These are phyloP conservation scores for Epichloe brachyelytri DNA, from an alignment of 2,329 filamentous ascomycete species.

Conservation along the genomic window DNA sequence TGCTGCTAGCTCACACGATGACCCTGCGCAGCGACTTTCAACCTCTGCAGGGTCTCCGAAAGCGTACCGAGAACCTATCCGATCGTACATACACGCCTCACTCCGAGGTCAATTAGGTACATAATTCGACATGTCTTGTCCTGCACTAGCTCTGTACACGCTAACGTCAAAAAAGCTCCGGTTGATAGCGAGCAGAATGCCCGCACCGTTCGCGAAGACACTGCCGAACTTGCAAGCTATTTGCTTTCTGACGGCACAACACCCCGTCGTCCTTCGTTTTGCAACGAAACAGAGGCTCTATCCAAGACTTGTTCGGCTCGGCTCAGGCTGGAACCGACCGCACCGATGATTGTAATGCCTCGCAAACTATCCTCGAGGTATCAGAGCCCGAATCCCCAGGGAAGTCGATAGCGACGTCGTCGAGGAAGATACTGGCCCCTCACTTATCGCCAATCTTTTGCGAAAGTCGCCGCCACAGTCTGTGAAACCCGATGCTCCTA, in stretches of 20 bases:
- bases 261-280: conserved; percentile 33
- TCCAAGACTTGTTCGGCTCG: conserved; percentile 15
- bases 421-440: conserved; percentile 19
- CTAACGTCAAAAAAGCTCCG: conserved; percentile 25
- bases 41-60: conserved; percentile 24
- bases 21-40: conserved; percentile 21
- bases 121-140: background rate
- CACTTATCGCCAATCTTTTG: conserved; percentile 36
- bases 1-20: conserved; percentile 9
- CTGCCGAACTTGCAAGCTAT: conserved; percentile 74
- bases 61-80: conserved; percentile 49
- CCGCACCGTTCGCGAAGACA: conserved; percentile 70
- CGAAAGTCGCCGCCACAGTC: conserved; percentile 34
- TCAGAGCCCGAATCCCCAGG: conserved; percentile 31
- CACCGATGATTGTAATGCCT: conserved; percentile 15
- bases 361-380: conserved; percentile 47
- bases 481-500: conserved; percentile 6
- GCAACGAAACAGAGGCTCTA: conserved; percentile 18
- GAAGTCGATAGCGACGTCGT: conserved; percentile 7
- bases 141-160: no score
- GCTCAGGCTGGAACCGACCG: conserved; percentile 12
- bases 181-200: conserved; percentile 63
- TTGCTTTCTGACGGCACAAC: conserved; percentile 53
- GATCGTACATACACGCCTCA: conserved; percentile 58
- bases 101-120: conserved; percentile 45